phyloP scores from a whole-genome alignment of 495 filamentous ascomycete genomes.

The Lasiosphaeriaceae sp. region DNA sequence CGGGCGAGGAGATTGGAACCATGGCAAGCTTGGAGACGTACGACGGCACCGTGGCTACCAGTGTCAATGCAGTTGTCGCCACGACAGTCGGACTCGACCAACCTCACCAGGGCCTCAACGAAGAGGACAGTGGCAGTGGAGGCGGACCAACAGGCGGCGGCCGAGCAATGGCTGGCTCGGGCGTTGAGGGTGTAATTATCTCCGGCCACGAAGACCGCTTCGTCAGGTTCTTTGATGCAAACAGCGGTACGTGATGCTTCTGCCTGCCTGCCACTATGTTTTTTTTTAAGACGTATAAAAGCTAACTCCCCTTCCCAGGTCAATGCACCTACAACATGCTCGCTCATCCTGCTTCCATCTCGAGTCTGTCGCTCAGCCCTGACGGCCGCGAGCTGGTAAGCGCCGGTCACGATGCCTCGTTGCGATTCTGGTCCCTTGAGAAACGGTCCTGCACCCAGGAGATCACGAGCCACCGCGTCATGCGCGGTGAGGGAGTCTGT shows the following conservation, averaged over 20 bases:
- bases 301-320: conserved; percentile 54
- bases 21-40: conserved; percentile 95
- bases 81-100: conserved; percentile 75
- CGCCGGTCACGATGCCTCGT: conserved; percentile 88
- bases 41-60: conserved; percentile 74
- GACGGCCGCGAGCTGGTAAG: conserved; percentile 93
- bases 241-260: conserved; percentile 72
- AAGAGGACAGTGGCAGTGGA: conserved; percentile 47
- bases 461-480: conserved; percentile 81
- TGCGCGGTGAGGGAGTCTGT: conserved; percentile 94
- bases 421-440: conserved; percentile 97
- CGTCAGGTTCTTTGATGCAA: conserved; percentile 96
- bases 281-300: neutral
- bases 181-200: conserved; percentile 87
- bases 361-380: conserved; percentile 82
- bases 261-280: neutral
- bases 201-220: conserved; percentile 94
- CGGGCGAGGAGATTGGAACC: conserved; percentile 82
- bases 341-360: conserved; percentile 88
- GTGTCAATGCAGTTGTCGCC: conserved; percentile 88
- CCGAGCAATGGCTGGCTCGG: conserved; percentile 51
- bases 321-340: conserved; percentile 99
- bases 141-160: conserved; percentile 78
- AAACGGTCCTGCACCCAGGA: conserved; percentile 92
- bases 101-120: conserved; percentile 48